Base-by-base conservation (phyloP, 1,139 yeast genomes). In the Tardiomyces digboiensis region DNA sequence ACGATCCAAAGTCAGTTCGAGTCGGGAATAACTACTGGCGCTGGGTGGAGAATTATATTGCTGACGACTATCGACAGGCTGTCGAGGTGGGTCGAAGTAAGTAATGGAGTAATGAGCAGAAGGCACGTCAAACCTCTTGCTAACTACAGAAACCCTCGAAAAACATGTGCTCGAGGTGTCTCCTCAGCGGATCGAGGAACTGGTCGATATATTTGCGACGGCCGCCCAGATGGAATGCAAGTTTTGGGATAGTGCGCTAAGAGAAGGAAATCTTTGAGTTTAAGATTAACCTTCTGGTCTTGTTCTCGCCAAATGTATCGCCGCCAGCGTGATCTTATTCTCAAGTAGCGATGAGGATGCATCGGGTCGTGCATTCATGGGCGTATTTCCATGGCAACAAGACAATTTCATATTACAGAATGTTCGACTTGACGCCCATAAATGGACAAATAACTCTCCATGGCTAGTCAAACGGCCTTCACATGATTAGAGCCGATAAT, bases 21-120 rank as follows among this genome's bases (percentile, higher is more conserved):
- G 47, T 44, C 16, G 47, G 46, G 10, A 61, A 62, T 43, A 58
- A 60, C 4, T 81, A 77, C 56, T 66, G 66, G 47, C 61, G 68
- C 7, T 84, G 93, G 93, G 59, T 82, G 13, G 68, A 67, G 12
- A 83, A 78, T 44, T 83, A 84, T 56, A 56, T 68, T 2, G 71
- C 81, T 2, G 78, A 75, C 1, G 73, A 78, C 74, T 83, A 76
- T 53, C 48, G 52, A 1, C 63, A 66, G 14, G 85, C 86, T 1
- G 73, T 78, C 49, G 51, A 42, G 49, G 14, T 65, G 63, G 44
- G 93, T 80, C 12, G 33, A 8, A 26, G 33, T 26, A 26, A 13
- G 33, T 26, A 8, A 13, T 26, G 26, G 7, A 12, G 26, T 22
- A 8, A 8, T 22, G 5, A 4, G 33, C 5, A 16, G 10, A 16